These are phyloP conservation scores for Proliferodiscus dingleyae DNA, from an alignment of 2,329 filamentous ascomycete genomes.

Conservation along the genomic window DNA sequence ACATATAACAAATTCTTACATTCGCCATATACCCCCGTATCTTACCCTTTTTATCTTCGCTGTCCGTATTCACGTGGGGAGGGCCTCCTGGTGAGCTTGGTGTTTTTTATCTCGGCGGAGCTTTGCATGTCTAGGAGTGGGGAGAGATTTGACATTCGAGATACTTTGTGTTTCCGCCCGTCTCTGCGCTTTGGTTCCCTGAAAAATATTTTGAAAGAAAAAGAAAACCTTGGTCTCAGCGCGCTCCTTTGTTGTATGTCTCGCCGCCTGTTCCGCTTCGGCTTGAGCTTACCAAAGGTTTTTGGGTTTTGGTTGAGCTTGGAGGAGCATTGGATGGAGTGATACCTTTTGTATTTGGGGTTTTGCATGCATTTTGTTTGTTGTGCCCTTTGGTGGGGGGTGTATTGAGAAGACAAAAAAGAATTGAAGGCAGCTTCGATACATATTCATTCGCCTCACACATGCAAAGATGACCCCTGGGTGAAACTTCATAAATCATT, in stretches of 20 bases:
- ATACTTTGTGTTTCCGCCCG: too few relatives aligned
- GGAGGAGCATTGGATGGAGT: too few relatives aligned
- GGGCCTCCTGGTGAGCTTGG: conserved; percentile 12
- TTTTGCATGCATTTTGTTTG: too few relatives aligned
- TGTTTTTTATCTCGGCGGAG: neutral
- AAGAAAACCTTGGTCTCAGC: neutral
- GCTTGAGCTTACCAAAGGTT: neutral
- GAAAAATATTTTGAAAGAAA: neutral
- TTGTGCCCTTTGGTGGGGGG: too few relatives aligned
- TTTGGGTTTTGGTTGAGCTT: too few relatives aligned
- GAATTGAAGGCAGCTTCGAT: too few relatives aligned
- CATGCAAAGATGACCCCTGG: too few relatives aligned
- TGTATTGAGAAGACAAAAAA: too few relatives aligned
- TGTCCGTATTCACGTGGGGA: neutral
- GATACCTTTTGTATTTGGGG: too few relatives aligned
- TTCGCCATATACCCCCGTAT: neutral
- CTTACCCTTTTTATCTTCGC: neutral
- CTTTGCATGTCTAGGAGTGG: neutral
- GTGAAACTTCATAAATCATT: too few relatives aligned
- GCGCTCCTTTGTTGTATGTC: neutral
- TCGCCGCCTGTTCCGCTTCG: neutral
- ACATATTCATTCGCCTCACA: too few relatives aligned
- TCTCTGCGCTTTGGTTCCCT: too few relatives aligned
- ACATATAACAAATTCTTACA: neutral
- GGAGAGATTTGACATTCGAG: neutral